phyloP scores from a whole-genome alignment of 306 rosid species.

The Cicer pinnatifidum region DNA sequence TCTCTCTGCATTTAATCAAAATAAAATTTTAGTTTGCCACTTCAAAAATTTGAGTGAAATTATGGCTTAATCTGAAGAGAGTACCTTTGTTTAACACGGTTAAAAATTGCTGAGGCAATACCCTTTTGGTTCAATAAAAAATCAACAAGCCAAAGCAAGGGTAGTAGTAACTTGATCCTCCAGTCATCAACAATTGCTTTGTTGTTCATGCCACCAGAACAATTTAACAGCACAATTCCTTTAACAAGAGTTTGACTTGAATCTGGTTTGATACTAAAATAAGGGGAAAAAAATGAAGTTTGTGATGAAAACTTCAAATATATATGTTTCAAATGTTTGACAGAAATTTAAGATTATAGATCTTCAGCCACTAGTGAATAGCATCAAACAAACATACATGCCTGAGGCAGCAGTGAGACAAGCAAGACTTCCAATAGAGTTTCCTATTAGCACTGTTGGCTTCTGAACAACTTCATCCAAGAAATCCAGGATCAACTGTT shows the following conservation, averaged over 20 bases:
- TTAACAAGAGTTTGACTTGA: constrained; percentile 63
- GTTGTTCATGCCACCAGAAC: constrained; percentile 97
- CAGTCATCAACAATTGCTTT: constrained; percentile 93
- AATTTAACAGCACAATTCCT: constrained; percentile 80
- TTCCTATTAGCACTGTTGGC: constrained; percentile 87
- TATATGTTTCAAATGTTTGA: neutral
- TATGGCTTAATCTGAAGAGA: neutral
- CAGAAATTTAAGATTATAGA: constrained; percentile 13
- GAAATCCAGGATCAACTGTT: constrained; percentile 88
- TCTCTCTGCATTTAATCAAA: constrained; percentile 65
- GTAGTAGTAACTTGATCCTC: constrained; percentile 84
- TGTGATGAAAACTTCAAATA: constrained; percentile 22
- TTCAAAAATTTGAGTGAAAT: neutral
- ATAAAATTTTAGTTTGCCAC: constrained; percentile 20
- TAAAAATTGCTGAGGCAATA: constrained; percentile 77
- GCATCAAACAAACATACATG: constrained; percentile 39
- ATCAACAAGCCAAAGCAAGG: constrained; percentile 81
- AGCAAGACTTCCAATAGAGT: constrained; percentile 97
- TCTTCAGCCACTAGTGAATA: constrained; percentile 22
- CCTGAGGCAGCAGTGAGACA: constrained; percentile 93
- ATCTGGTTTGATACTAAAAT: constrained; percentile 57
- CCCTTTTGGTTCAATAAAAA: constrained; percentile 69
- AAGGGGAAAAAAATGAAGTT: constrained; percentile 38
- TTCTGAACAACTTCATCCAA: constrained; percentile 70
- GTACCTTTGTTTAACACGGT: constrained; percentile 80